Conservation (phyloP, 2,329 filamentous ascomycete species). For the Lecanicillium sp. region DNA sequence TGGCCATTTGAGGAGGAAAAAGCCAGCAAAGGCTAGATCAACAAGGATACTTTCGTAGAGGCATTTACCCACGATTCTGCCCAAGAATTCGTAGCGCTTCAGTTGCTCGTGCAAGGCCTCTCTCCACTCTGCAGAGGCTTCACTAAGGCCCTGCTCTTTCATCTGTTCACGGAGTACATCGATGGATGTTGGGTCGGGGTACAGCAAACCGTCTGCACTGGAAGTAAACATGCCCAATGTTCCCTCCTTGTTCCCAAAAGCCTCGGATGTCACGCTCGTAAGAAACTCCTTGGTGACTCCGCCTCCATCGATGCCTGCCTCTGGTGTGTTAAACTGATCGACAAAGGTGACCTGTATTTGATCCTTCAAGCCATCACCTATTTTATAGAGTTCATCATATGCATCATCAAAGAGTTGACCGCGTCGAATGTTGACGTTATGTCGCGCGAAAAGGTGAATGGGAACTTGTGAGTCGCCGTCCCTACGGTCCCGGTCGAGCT, state of each 20-base stretch:
- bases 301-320: slow-evolving; percentile 93
- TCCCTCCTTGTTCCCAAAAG: slow-evolving; percentile 53
- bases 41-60: slow-evolving; percentile 94
- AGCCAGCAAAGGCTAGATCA: slow-evolving; percentile 85
- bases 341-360: slow-evolving; percentile 96
- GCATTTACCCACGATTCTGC: slow-evolving; percentile 90
- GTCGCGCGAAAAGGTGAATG: slow-evolving; percentile 37
- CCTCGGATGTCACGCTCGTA: slow-evolving; percentile 77
- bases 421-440: slow-evolving; percentile 73
- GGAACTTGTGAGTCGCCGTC: slow-evolving; percentile 12
- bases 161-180: slow-evolving; percentile 59
- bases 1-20: slow-evolving; percentile 95
- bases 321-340: slow-evolving; percentile 75
- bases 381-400: slow-evolving; percentile 69
- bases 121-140: slow-evolving; percentile 48
- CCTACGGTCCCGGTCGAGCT: slow-evolving; percentile 47
- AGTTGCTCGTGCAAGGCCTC: slow-evolving; percentile 52
- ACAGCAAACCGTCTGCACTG: slow-evolving; percentile 79
- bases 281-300: slow-evolving; percentile 97
- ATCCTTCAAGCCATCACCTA: slow-evolving; percentile 81
- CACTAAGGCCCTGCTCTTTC: slow-evolving; percentile 38
- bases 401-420: slow-evolving; percentile 80
- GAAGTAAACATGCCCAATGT: slow-evolving; percentile 60
- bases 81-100: slow-evolving; percentile 80
- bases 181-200: slow-evolving; percentile 73